phyloP scores from a whole-genome alignment of 2,329 filamentous ascomycete genomes.

The Herpotrichia juniperi region DNA sequence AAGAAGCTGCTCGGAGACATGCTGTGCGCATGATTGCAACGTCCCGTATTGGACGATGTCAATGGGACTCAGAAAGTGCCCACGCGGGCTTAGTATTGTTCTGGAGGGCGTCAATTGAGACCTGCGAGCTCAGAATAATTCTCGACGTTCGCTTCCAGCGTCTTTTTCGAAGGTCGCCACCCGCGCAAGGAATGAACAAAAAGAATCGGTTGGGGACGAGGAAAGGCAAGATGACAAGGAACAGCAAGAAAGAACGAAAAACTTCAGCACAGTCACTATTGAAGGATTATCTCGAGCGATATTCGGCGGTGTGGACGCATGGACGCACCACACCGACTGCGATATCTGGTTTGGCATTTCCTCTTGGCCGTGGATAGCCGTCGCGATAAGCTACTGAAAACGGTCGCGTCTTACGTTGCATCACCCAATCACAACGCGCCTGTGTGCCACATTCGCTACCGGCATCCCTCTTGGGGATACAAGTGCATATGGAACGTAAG shows the following conservation, averaged over 20 bases:
- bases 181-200: neutral
- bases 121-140: too few relatives aligned
- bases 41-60: neutral
- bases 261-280: neutral
- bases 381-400: neutral
- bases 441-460: too few relatives aligned
- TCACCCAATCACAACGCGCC: neutral
- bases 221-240: neutral
- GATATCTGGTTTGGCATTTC: neutral
- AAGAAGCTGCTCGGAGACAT: conserved; percentile 39
- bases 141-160: neutral
- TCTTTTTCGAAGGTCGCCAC: neutral
- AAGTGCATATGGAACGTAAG: too few relatives aligned
- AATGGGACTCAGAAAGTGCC: neutral
- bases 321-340: neutral
- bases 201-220: neutral
- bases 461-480: too few relatives aligned
- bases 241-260: neutral
- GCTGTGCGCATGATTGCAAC: conserved; percentile 33
- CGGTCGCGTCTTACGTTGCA: neutral
- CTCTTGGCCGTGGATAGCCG: neutral
- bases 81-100: neutral
- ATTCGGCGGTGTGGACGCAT: conserved; percentile 2
- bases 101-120: neutral
- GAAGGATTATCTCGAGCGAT: neutral